Conservation (phyloP, 179 eudicot genomes). For the Spergularia azorica region DNA sequence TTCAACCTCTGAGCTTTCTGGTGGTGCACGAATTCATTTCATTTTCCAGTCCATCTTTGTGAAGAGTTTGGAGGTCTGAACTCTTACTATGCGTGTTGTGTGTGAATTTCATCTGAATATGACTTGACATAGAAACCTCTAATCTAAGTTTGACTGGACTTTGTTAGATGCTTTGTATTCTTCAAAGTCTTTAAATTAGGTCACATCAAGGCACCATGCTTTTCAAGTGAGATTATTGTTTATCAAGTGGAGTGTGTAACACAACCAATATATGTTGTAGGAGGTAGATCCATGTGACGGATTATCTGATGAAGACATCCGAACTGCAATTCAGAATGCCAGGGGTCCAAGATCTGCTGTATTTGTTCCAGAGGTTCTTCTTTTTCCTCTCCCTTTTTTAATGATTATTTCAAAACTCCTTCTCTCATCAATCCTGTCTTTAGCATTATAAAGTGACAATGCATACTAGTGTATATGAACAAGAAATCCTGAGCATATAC, state of each 20-base stretch:
- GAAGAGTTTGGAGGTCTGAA: slow-evolving; percentile 53
- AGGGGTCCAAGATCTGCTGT: slow-evolving; percentile 64
- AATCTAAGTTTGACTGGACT: neutral
- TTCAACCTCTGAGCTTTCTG: slow-evolving; percentile 60
- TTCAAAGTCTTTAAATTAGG: neutral
- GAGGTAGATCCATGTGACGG: slow-evolving; percentile 65
- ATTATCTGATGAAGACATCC: slow-evolving; percentile 51
- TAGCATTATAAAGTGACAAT: neutral
- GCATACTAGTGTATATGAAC: neutral
- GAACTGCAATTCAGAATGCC: slow-evolving; percentile 62
- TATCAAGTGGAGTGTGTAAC: neutral
- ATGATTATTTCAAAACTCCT: neutral
- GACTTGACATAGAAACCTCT: slow-evolving; percentile 5
- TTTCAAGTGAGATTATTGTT: neutral
- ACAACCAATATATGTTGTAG: slow-evolving; percentile 31
- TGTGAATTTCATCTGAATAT: neutral
- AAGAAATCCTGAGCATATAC: neutral
- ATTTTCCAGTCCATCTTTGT: slow-evolving; percentile 68
- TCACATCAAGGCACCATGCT: neutral
- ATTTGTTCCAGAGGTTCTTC: slow-evolving; percentile 54
- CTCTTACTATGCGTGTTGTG: slow-evolving; percentile 4
- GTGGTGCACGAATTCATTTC: slow-evolving; percentile 64
- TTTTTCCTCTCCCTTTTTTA: slow-evolving; percentile 10
- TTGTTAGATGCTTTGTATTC: slow-evolving; percentile 3
- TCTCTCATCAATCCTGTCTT: slow-evolving; percentile 6